Conservation (phyloP, 176 grass and related monocot genomes). For the Musa troglodytarum region DNA sequence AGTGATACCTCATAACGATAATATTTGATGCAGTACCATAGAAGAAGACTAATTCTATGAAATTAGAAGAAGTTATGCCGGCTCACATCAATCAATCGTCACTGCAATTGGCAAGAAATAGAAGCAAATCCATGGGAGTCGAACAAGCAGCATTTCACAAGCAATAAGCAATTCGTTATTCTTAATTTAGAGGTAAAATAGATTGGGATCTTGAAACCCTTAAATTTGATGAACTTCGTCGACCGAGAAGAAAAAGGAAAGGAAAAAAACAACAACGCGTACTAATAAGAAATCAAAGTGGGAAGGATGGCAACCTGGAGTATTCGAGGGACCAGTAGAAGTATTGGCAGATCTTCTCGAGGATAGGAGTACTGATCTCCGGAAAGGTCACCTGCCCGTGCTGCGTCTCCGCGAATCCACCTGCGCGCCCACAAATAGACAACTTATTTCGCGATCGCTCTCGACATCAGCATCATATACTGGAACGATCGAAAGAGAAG, state of each 20-base stretch:
- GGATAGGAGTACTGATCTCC: constrained; percentile 64
- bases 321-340: constrained; percentile 97
- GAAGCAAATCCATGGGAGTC: not conserved
- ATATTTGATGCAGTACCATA: not conserved
- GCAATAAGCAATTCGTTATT: not conserved
- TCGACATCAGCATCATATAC: not conserved
- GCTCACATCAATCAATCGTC: too few relatives aligned
- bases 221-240: not conserved
- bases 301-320: constrained; percentile 34
- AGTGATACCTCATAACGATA: not conserved
- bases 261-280: not conserved
- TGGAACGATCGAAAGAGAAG: too few relatives aligned
- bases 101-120: not conserved
- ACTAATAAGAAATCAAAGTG: not conserved
- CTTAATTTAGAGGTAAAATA: not conserved
- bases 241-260: not conserved
- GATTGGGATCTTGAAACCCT: not conserved
- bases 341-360: constrained; percentile 62
- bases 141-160: not conserved
- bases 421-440: constrained; percentile 9
- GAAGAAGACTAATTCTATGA: too few relatives aligned
- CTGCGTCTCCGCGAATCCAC: constrained; percentile 69
- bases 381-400: constrained; percentile 78
- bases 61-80: too few relatives aligned
- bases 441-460: not conserved